phyloP scores from a whole-genome alignment of 352 stramenopile species.

The Aphanomyces cochlioides region DNA sequence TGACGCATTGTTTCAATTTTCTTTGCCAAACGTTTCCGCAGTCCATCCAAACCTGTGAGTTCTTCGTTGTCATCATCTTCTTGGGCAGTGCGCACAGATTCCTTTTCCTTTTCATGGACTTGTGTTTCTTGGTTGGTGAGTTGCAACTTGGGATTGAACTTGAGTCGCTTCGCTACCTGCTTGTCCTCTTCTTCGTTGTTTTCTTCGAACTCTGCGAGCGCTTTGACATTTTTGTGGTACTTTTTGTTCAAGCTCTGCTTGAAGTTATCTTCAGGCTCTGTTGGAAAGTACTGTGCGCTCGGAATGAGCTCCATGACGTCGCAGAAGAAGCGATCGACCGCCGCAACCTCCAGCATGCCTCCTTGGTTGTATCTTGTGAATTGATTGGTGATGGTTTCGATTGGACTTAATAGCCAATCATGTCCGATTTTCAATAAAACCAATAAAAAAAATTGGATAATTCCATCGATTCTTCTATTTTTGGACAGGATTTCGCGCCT shows the following conservation, averaged over 20 bases:
- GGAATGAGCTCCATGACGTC: constrained; percentile 72
- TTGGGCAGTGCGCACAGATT: constrained; percentile 34
- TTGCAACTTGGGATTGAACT: constrained; percentile 60
- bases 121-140: constrained; percentile 63
- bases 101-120: constrained; percentile 47
- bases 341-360: neutral
- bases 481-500: too few species aligned
- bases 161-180: constrained; percentile 49
- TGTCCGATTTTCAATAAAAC: neutral
- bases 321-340: constrained; percentile 64
- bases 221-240: constrained; percentile 50
- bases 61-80: constrained; percentile 37
- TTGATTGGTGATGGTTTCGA: constrained; percentile 16
- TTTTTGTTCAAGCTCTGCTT: constrained; percentile 65
- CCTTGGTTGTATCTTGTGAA: neutral
- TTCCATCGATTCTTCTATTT: too few species aligned
- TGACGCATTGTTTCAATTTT: constrained; percentile 71
- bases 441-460: too few species aligned
- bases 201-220: constrained; percentile 35
- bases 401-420: constrained; percentile 9
- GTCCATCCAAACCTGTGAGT: constrained; percentile 39
- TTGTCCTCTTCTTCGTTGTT: constrained; percentile 38
- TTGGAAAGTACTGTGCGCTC: constrained; percentile 71
- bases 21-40: constrained; percentile 59
- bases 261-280: constrained; percentile 72